phyloP scores from a whole-genome alignment of 352 stramenopile genomes.

The Globisporangium barbulae region DNA sequence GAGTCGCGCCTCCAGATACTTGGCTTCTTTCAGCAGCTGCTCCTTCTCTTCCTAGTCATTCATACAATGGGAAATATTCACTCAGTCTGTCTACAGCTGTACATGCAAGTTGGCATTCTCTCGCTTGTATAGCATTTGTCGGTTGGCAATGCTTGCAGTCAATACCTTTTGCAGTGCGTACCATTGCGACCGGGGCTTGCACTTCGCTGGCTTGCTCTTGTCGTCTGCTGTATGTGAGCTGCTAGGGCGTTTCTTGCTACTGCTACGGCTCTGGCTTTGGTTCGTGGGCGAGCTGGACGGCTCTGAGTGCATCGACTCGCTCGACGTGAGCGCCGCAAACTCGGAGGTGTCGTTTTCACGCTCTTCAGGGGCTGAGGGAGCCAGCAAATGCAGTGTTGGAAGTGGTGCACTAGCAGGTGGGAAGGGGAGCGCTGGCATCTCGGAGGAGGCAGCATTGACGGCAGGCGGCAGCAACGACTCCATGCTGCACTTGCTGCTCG shows the following conservation, averaged over 20 bases:
- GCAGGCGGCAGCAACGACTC: no score
- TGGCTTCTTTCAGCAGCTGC: conserved; percentile 14
- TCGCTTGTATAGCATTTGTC: background rate
- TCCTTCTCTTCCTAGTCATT: conserved; percentile 17
- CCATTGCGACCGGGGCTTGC: conserved; percentile 13
- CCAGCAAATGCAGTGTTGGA: no score
- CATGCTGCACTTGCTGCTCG: no score
- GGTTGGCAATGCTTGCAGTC: background rate
- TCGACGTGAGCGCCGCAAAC: background rate
- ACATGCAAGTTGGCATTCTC: no score
- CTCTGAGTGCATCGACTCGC: background rate
- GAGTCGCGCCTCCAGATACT: conserved; percentile 13
- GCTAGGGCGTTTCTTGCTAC: background rate
- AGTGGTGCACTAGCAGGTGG: no score
- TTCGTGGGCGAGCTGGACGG: background rate
- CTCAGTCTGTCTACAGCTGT: background rate
- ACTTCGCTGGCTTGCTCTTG: background rate
- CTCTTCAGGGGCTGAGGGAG: background rate
- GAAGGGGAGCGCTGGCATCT: no score
- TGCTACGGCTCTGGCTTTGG: background rate
- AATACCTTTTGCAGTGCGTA: conserved; percentile 16
- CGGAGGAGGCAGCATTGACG: no score
- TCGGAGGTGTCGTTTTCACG: background rate
- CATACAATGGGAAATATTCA: background rate
- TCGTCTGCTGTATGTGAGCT: background rate